Percentiles rank a stretch among this genome's conserved stretches.
phyloP scores from a whole-genome alignment of 2,329 filamentous ascomycete species.

The Stachybotrys echinatus region DNA sequence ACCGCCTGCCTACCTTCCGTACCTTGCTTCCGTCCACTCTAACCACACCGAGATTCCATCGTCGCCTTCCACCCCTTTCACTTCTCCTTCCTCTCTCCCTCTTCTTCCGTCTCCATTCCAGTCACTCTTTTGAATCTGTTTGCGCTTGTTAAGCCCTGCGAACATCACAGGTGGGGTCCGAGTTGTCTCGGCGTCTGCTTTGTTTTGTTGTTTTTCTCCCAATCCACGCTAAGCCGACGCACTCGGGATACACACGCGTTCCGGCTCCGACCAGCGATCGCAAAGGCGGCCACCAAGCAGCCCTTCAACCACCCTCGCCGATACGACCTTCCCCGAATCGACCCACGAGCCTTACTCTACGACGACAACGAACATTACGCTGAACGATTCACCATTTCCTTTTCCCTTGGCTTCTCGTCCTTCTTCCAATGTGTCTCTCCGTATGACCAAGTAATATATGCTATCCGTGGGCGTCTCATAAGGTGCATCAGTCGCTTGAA shows the following conservation, averaged over 20 bases:
- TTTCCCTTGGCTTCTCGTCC: background rate
- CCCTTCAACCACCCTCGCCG: background rate
- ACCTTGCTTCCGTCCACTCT: background rate
- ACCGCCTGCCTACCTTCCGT: too few relatives aligned
- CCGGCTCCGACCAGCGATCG: conserved; percentile 3
- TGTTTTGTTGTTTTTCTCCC: too few relatives aligned
- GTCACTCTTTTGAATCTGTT: conserved; percentile 26
- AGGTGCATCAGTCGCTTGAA: background rate
- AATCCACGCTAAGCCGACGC: too few relatives aligned
- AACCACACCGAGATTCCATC: background rate
- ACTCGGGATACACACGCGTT: conserved; percentile 5
- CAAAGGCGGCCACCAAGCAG: conserved; percentile 7
- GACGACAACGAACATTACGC: conserved; percentile 8
- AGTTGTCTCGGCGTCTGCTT: conserved; percentile 5
- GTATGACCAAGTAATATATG: background rate
- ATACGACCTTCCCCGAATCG: background rate
- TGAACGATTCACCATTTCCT: background rate
- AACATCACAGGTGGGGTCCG: conserved; percentile 13
- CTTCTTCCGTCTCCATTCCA: conserved; percentile 21
- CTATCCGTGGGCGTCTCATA: background rate
- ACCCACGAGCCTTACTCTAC: background rate
- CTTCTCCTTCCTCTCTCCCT: conserved; percentile 15
- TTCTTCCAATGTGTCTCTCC: background rate
- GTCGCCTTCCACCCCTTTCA: background rate
- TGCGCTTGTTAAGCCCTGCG: conserved; percentile 16